Percentiles rank a stretch among this genome's conserved stretches.
Conservation (phyloP, 495 filamentous ascomycete species). For the Neurospora sp. region DNA sequence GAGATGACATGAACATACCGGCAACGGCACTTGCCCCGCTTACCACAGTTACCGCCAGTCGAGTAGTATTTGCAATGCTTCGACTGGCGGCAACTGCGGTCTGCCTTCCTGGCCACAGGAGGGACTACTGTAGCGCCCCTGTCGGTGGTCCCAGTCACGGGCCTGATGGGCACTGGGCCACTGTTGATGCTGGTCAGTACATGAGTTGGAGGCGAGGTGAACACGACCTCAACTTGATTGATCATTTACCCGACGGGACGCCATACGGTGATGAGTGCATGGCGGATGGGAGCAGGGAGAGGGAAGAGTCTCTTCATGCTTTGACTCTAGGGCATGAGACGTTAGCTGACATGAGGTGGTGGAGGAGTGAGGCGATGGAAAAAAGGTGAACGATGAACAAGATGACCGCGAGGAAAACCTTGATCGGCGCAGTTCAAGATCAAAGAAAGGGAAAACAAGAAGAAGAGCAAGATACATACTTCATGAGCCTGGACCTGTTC, state of each 20-base stretch:
- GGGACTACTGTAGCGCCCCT: conserved; percentile 10
- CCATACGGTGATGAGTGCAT: not conserved
- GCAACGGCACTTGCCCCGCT: conserved; percentile 50
- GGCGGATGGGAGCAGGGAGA: no score
- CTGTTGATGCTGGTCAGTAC: not conserved
- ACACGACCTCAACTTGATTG: not conserved
- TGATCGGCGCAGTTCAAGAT: not conserved
- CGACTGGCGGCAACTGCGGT: conserved; percentile 21
- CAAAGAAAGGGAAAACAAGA: not conserved
- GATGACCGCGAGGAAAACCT: not conserved
- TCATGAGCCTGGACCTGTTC: not conserved
- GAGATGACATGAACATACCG: not conserved
- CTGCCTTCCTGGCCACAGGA: conserved; percentile 35
- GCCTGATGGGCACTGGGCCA: not conserved
- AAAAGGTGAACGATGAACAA: not conserved
- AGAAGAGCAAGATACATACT: not conserved
- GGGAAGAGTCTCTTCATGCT: no score
- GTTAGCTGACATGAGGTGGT: not conserved
- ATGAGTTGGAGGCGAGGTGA: not conserved
- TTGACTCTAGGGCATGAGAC: not conserved
- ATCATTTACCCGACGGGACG: not conserved
- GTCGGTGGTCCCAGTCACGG: not conserved
- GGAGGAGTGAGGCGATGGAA: not conserved
- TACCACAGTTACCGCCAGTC: conserved; percentile 47
- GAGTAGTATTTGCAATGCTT: conserved; percentile 52